Evolutionary conservation across 2,329 filamentous ascomycete species (phyloP), one percentile per base, ranked within the genome.

Genomic region (Fusarium armeniacum): DNA sequence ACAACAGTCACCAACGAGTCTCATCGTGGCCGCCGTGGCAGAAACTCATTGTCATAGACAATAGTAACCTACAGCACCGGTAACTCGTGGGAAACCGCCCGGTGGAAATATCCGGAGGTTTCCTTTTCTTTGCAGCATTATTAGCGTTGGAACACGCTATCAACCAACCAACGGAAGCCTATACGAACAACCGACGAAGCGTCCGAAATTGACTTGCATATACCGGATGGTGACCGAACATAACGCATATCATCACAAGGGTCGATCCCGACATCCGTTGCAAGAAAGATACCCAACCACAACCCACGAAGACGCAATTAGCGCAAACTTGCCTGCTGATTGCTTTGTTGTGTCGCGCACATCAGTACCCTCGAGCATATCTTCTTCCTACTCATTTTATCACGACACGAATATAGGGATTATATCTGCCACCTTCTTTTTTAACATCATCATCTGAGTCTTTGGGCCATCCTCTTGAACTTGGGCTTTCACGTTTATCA

Each of bases 1-100:
- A 67, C 62, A 24, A 47, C 64, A 18, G 45, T 51, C 22, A 71
- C 69, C 9, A 71, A 58, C 9, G 67, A 71, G 18, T 68, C 67
- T 24, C 63, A 40, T 26, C 62, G 61, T 33, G 62, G 62, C 6
- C 62, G 62, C 11, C 55, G 62, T 28, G 62, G 62, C 11, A 61
- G 62, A 5, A 65, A 65, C 28, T 65, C 62, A 10, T 5, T 65
- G n/a, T 66, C 62, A 26, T 66, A 46, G 20, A 45, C 10, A 51
- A 22, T 12, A 13, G 20, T 7, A 36, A 7, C 32, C 2, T 20
- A 9, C 24, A 28, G 20, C 13, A 38, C 12, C 15, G 13, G n/a
- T 35, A 28, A n/a, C 22, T n/a, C 41, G 6, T 52, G 24, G n/a
- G 24, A 41, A 30, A 18, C 13, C 41, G 9, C 15, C 49, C 26